Evolutionary conservation across 306 rosid genomes (phyloP), one percentile per base, ranked within the genome.

Genomic region (Vigna mungo): DNA sequence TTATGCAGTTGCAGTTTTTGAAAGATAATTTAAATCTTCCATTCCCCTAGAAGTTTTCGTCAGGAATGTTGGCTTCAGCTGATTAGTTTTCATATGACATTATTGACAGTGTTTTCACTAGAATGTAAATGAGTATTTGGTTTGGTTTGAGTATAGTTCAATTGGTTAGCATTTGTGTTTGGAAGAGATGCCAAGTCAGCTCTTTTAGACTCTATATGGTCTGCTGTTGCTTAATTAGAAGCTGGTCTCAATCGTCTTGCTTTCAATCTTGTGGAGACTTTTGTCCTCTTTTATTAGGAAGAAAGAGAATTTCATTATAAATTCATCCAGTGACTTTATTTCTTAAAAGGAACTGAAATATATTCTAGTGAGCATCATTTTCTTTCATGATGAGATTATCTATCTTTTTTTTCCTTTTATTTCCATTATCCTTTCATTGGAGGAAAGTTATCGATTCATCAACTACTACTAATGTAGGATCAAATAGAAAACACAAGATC

Each of bases 401-500:
- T 66, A 16, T 25, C 37, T 53, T 15, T 27, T 6, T 9, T 47
- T 55, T 77, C 58, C 37, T 25, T 77, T 72, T 34, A 8, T 20
- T 66, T 18, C 43, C 6, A 7, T 36, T 44, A 30, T 30, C 5
- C 39, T 74, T 17, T 37, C 21, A 20, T 47, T 30, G 64, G 84
- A 49, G 41, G 51, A 58, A 52, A 69, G 76, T 77, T 74, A 60
- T 76, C 6, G 74, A 68, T 71, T 80, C 68, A 51, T 58, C n/a
- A 36, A 32, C 36, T 71, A 36, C 8, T 30, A 30, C 68, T 87
- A 56, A 76, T 84, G 83, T 79, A 91, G 92, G 87, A 80, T 56
- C 88, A 86, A 76, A 78, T 65, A 55, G 92, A 87, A 70, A 82
- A 72, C 79, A 51, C 83, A 4, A 83, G 79, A 66, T 82, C 88